These are phyloP conservation scores for Kluyveromyces sp. DNA, from an alignment of 1,139 yeast species.

Conservation along the genomic window DNA sequence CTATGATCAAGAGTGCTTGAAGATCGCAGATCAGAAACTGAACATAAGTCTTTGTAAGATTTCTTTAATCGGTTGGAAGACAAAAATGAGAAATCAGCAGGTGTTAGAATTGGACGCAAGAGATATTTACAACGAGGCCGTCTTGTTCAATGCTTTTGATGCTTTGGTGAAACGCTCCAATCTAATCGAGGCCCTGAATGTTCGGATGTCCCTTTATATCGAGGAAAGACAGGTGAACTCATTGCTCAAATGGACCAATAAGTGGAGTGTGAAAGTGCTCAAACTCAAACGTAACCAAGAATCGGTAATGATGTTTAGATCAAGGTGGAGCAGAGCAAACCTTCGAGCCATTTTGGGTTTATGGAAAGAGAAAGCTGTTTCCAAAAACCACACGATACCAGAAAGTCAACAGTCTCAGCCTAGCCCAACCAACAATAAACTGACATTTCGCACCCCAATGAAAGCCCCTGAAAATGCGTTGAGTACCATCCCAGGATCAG, in stretches of 20 bases:
- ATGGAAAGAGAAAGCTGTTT: slow-evolving; percentile 29
- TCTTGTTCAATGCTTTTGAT: slow-evolving; percentile 12
- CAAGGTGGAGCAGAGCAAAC: slow-evolving; percentile 35
- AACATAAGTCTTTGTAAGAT: neutral
- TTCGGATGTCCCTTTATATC: slow-evolving; percentile 11
- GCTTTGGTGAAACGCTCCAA: slow-evolving; percentile 11
- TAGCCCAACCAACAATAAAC: slow-evolving; percentile 10
- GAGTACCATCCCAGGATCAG: slow-evolving; percentile 33
- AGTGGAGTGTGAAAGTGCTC: slow-evolving; percentile 31
- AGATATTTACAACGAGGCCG: slow-evolving; percentile 18
- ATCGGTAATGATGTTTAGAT: slow-evolving; percentile 27
- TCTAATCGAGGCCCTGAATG: slow-evolving; percentile 18
- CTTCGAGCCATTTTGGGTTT: slow-evolving; percentile 31
- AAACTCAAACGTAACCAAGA: slow-evolving; percentile 32
- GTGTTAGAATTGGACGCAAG: slow-evolving; percentile 19
- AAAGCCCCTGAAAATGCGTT: slow-evolving; percentile 5
- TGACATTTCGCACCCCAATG: slow-evolving; percentile 17
- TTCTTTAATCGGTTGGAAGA: neutral
- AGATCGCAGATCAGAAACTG: slow-evolving; percentile 8
- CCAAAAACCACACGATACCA: slow-evolving; percentile 9
- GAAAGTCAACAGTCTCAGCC: slow-evolving; percentile 12
- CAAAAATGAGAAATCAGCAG: slow-evolving; percentile 1
- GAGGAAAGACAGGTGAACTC: slow-evolving; percentile 20
- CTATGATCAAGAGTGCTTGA: slow-evolving; percentile 11
- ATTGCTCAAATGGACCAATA: slow-evolving; percentile 23